Percentiles rank a stretch among this genome's conserved stretches.
Evolutionary conservation across 2,329 filamentous ascomycete species (phyloP).

Genomic region (Penicillium sp.): DNA sequence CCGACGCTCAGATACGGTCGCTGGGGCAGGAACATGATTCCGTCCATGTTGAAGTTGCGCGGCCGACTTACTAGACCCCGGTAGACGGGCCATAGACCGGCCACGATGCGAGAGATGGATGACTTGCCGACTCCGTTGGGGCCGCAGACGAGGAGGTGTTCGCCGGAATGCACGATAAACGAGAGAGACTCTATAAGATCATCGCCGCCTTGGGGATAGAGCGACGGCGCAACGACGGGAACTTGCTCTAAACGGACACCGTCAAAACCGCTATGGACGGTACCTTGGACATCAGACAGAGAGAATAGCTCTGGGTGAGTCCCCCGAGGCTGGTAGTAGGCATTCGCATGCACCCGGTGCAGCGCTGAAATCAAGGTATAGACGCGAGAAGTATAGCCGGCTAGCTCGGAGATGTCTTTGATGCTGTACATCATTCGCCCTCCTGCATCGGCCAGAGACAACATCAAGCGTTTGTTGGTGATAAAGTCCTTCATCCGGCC

Average conservation of each 20-base stretch:
- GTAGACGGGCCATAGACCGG: slow-evolving; percentile 94
- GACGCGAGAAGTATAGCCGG: slow-evolving; percentile 91
- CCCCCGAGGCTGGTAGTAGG: slow-evolving; percentile 69
- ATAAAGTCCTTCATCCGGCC: slow-evolving; percentile 98
- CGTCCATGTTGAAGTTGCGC: slow-evolving; percentile 73
- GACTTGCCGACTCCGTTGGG: slow-evolving; percentile 93
- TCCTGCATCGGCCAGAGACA: slow-evolving; percentile 92
- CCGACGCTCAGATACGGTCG: slow-evolving; percentile 88
- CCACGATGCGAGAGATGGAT: slow-evolving; percentile 79
- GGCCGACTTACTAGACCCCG: slow-evolving; percentile 86
- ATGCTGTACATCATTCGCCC: slow-evolving; percentile 99
- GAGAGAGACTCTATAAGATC: slow-evolving; percentile 85
- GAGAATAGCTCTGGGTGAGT: slow-evolving; percentile 77
- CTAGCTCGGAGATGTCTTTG: slow-evolving; percentile 93
- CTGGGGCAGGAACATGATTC: slow-evolving; percentile 98
- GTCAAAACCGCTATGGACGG: slow-evolving; percentile 89
- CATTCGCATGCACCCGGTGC: slow-evolving; percentile 85
- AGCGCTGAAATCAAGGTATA: slow-evolving; percentile 94
- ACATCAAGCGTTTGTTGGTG: slow-evolving; percentile 97
- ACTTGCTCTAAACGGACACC: slow-evolving; percentile 91
- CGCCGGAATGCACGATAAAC: slow-evolving; percentile 82
- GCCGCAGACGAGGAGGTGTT: slow-evolving; percentile 91
- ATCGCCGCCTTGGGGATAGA: slow-evolving; percentile 88
- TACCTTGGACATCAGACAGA: slow-evolving; percentile 86
- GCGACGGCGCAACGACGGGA: slow-evolving; percentile 79